These are phyloP conservation scores for Picea sitchensis DNA, from an alignment of 75 land plant genomes.

Conservation along the genomic window DNA sequence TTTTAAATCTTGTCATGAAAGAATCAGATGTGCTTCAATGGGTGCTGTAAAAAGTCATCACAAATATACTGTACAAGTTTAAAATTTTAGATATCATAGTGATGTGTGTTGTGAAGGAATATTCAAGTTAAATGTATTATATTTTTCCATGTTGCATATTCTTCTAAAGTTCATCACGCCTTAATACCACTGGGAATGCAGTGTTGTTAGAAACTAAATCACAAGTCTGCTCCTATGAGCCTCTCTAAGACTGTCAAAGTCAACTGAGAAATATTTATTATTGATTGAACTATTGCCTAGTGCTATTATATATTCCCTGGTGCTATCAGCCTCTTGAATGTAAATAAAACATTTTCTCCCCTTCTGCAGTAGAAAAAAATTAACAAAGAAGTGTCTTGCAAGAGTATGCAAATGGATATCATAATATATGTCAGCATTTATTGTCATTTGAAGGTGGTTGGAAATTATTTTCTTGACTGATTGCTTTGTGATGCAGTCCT, in stretches of 20 bases:
- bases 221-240: no score
- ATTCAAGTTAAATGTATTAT: not conserved
- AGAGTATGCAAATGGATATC: not conserved
- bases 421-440: not conserved
- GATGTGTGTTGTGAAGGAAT: not conserved
- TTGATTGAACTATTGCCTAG: not conserved
- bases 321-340: not conserved
- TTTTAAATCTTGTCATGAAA: not conserved
- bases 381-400: not conserved
- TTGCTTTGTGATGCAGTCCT: constrained; percentile 7
- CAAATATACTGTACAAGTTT: not conserved
- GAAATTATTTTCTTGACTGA: not conserved
- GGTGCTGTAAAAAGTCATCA: not conserved
- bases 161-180: no score
- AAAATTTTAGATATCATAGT: not conserved
- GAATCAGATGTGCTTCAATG: not conserved
- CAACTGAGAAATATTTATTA: not conserved
- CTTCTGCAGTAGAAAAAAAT: not conserved
- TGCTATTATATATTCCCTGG: not conserved
- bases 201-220: no score
- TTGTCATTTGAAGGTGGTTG: not conserved
- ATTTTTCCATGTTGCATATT: not conserved
- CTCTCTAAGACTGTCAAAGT: not conserved
- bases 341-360: not conserved
- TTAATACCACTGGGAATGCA: no score